Evolutionary conservation across 495 filamentous ascomycete species (phyloP), one percentile per base, ranked within the genome.

Genomic region (Lentithecium fluviatile): DNA sequence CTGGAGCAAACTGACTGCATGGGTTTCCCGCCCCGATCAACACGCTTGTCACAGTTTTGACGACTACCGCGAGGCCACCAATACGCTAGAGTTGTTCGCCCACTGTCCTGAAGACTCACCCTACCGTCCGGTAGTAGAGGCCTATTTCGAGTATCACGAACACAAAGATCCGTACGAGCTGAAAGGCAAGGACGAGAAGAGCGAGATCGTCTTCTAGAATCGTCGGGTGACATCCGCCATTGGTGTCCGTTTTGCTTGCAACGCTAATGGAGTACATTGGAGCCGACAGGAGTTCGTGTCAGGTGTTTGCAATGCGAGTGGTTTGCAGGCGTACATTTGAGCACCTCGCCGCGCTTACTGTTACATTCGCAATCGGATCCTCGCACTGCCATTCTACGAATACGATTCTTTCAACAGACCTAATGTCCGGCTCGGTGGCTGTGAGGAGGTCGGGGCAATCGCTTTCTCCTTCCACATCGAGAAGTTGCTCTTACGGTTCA

Each of bases 121-220:
- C 3, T 63, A 59, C 38, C n/a, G 46, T 23, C 17, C 19, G 1
- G 37, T 56, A 17, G 45, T 63, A 48, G 38, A 56, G 19, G 37
- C 47, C 1, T 67, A 67, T 29, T 67, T 67, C 52, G 59, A 63
- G 47, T 52, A 50, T n/a, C 51, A 55, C 50, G 64, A 53, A 10
- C 64, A 67, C 23, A 49, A 56, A 43, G 45, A 67, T 49, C 6
- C 54, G 34, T 67, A 66, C 36, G 51, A 54, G 32, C 23, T 34
- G 36, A 42, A 60, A n/a, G 32, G n/a, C 7, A 25, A 21, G 2
- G 38, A 8, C 2, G 13, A 13, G 20, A 25, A 38, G 1, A n/a
- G 13, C 23, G 17, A 47, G 12, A 8, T 20, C 6, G 36, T 32
- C 17, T 38, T 40, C n/a, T 17, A 21, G 37, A 37, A 5, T 15